A percentile compares a stretch with the other conserved stretches of the same genome.
phyloP scores from a whole-genome alignment of 306 rosid species.

The Corylus avellana region DNA sequence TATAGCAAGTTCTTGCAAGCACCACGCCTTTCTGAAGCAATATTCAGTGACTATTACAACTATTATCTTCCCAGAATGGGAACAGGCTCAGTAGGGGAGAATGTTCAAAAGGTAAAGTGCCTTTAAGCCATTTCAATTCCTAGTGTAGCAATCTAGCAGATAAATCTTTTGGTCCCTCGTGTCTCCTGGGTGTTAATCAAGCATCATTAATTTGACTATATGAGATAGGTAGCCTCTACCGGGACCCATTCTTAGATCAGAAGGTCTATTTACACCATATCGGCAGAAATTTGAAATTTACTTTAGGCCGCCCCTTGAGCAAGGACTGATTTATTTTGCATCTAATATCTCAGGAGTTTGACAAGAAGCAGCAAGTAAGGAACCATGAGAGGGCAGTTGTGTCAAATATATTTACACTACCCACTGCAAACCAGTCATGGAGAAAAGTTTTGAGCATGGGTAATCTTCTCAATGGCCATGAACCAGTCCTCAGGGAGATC shows the following conservation, averaged over 20 bases:
- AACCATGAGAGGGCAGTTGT: conserved; percentile 62
- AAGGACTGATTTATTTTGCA: conserved; percentile 30
- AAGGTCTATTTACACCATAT: not conserved
- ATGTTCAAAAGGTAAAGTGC: conserved; percentile 51
- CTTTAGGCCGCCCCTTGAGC: not conserved
- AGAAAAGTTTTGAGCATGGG: conserved; percentile 96
- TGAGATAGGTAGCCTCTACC: not conserved
- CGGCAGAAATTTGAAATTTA: not conserved
- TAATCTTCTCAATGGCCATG: conserved; percentile 97
- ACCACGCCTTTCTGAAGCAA: conserved; percentile 75
- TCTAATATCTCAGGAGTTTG: conserved; percentile 51
- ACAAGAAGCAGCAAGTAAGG: conserved; percentile 60
- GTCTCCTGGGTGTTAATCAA: not conserved
- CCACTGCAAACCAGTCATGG: conserved; percentile 94
- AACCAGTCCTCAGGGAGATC: conserved; percentile 83
- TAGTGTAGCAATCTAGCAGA: conserved; percentile 1
- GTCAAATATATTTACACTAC: conserved; percentile 78
- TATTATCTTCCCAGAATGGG: conserved; percentile 70
- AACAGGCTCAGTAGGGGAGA: conserved; percentile 44
- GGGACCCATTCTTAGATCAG: not conserved
- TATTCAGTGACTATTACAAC: conserved; percentile 66
- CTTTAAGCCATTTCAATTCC: conserved; percentile 7
- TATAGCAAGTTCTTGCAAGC: conserved; percentile 76
- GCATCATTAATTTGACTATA: not conserved
- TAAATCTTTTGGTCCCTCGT: not conserved